Conservation (phyloP, 192 early-diverging fungal genomes). For the Rhizophlyctis rosea region DNA sequence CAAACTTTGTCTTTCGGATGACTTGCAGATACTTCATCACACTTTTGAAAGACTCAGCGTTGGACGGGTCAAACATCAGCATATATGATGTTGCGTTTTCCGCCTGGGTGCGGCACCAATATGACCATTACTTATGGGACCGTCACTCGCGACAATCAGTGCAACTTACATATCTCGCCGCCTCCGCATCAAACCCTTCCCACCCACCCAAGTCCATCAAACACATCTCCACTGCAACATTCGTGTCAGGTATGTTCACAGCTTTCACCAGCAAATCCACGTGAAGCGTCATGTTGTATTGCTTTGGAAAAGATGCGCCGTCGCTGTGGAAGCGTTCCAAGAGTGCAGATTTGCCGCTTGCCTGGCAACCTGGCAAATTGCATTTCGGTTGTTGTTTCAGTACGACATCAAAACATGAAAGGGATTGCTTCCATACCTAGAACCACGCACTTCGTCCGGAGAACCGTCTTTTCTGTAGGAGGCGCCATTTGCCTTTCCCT, state of each 20-base stretch:
- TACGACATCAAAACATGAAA: neutral
- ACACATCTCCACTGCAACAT: constrained; percentile 46
- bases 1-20: constrained; percentile 29
- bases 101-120: no score
- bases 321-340: constrained; percentile 46
- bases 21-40: constrained; percentile 41
- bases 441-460: constrained; percentile 46
- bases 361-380: constrained; percentile 29
- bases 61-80: constrained; percentile 45
- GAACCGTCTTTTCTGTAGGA: constrained; percentile 27
- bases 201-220: constrained; percentile 44
- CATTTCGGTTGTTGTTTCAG: neutral
- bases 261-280: constrained; percentile 45
- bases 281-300: constrained; percentile 49
- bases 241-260: constrained; percentile 53
- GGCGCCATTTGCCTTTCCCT: no score
- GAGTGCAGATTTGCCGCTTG: constrained; percentile 45
- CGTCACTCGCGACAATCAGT: constrained; percentile 19
- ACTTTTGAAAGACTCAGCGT: constrained; percentile 42
- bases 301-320: constrained; percentile 40
- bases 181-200: constrained; percentile 37
- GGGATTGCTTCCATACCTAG: constrained; percentile 21
- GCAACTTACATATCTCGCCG: constrained; percentile 32
- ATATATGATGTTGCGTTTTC: constrained; percentile 35
- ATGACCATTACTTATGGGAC: no score